Evolutionary conservation across 1,284 basidiomycete genomes (phyloP), one percentile per base, ranked within the genome.

Genomic region (Pseudozyma sp.): DNA sequence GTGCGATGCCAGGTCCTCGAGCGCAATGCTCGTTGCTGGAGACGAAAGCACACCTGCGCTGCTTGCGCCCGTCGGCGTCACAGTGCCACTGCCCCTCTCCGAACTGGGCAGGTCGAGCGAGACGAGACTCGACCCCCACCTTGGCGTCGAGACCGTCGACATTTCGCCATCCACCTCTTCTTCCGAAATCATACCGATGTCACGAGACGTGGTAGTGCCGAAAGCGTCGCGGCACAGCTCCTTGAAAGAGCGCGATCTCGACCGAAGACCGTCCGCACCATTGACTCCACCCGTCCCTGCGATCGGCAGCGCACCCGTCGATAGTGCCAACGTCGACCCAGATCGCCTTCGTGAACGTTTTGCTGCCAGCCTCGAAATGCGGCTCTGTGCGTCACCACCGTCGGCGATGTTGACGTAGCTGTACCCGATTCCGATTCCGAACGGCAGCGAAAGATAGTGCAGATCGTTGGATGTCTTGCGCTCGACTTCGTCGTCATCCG

Each of bases 351-450:
- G 56, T 13, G 58, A 51, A 4, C 50, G 49, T 19, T 57, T 68
- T 1, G 54, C 62, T 17, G 54, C 66, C 24, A 74, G 29, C 11
- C 47, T 51, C 13, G 54, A 46, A 7, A 74, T 54, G 9, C 71
- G 34, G 13, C 52, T 50, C 29, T 55, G 39, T 11, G 66, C 66
- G 14, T 64, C 71, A 11, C 56, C 46, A 8, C 56, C 54, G 30
- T 69, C 67, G 14, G 57, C 52, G 42, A 75, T 66, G 47, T 55
- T 50, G 43, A 56, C 61, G 29, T 75, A 69, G 48, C 63, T 67
- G 68, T 70, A 75, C 2, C 72, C 72, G n/a, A 75, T 64, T 4
- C 72, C 72, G 17, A 75, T 63, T 7, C 72, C 72, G 29, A 75
- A 70, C 4, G 72, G 72, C 7, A 75, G 54, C 35, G 68, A 61